Evolutionary conservation across 2,329 filamentous ascomycete species (phyloP).

Genomic region (Ceratocystis eucalypticola): DNA sequence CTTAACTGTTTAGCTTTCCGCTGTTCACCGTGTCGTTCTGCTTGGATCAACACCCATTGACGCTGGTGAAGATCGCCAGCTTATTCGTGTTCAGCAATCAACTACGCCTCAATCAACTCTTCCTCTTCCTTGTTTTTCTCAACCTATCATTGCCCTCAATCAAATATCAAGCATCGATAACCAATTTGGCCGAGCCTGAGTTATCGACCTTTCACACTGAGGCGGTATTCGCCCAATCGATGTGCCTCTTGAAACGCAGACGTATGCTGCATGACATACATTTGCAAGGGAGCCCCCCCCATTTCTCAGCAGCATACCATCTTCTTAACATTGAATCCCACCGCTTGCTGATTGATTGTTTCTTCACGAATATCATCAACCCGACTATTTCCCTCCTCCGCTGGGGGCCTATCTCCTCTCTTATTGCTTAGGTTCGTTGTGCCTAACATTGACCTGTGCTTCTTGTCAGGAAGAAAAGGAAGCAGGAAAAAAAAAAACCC

Average conservation of each 20-base stretch:
- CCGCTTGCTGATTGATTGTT: not conserved
- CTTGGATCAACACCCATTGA: no score
- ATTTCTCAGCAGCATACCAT: not conserved
- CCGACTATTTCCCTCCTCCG: not conserved
- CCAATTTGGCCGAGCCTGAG: not conserved
- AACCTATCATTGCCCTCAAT: not conserved
- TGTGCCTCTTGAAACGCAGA: not conserved
- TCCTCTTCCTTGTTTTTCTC: no score
- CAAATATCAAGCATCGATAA: not conserved
- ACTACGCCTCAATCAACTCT: no score
- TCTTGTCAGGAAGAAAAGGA: constrained; percentile 3
- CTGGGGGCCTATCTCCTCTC: not conserved
- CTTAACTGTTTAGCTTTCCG: not conserved
- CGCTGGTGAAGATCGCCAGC: no score
- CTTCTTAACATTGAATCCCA: not conserved
- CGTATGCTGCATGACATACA: not conserved
- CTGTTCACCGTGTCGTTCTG: no score
- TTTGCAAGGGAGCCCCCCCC: not conserved
- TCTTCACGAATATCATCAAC: not conserved
- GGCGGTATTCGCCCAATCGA: not conserved
- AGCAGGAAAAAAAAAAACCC: not conserved
- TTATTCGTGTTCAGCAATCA: no score
- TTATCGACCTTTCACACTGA: not conserved
- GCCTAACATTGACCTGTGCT: constrained; percentile 4
- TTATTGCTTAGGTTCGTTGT: not conserved